Evolutionary conservation across 805 yeast species (phyloP).

Genomic region (Tetrapisispora arboricola): DNA sequence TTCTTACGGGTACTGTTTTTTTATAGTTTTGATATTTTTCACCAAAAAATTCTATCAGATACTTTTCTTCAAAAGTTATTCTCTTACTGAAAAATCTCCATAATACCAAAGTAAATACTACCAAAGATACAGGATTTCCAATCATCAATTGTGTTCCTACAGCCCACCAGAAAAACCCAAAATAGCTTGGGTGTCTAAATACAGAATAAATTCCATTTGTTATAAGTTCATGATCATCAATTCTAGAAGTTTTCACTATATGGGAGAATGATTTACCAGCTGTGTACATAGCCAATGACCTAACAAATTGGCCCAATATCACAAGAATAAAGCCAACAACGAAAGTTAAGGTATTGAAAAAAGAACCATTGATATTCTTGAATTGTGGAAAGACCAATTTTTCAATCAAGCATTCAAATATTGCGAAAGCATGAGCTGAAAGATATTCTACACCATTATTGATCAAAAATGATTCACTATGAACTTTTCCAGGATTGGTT

Average conservation of each 20-base stretch:
- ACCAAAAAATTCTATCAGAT: slow-evolving; percentile 61
- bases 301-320: slow-evolving; percentile 51
- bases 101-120: slow-evolving; percentile 46
- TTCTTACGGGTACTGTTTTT: slow-evolving; percentile 40
- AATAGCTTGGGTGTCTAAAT: slow-evolving; percentile 82
- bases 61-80: slow-evolving; percentile 61
- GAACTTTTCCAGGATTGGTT: slow-evolving; percentile 57
- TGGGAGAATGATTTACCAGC: slow-evolving; percentile 87
- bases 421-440: slow-evolving; percentile 46
- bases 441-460: slow-evolving; percentile 53
- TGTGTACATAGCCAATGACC: slow-evolving; percentile 77
- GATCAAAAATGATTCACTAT: slow-evolving; percentile 58
- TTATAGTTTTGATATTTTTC: slow-evolving; percentile 48
- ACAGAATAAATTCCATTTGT: slow-evolving; percentile 60
- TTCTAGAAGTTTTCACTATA: slow-evolving; percentile 45
- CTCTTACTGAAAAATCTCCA: slow-evolving; percentile 61
- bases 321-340: slow-evolving; percentile 38
- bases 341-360: slow-evolving; percentile 11
- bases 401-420: slow-evolving; percentile 41
- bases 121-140: slow-evolving; percentile 50
- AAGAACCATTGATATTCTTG: slow-evolving; percentile 13
- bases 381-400: slow-evolving; percentile 31
- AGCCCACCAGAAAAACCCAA: slow-evolving; percentile 92
- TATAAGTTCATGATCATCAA: slow-evolving; percentile 52
- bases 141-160: slow-evolving; percentile 70